A percentile compares a stretch with the other conserved stretches of the same genome.
These are phyloP conservation scores for Pogostemon cablin DNA, from an alignment of 257 asterid species.

Conservation along the genomic window DNA sequence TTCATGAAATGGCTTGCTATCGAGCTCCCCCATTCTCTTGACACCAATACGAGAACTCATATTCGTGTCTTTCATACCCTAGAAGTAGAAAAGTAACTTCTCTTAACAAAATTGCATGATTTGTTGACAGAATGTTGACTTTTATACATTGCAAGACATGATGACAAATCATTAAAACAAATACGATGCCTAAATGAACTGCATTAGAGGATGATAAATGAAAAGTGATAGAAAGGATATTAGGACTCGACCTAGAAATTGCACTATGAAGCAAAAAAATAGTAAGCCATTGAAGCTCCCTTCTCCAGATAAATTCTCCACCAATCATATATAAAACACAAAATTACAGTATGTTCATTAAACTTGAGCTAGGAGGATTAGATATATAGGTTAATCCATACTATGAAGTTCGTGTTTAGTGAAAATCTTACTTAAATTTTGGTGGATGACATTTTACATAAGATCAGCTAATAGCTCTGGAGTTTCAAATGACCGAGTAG, in stretches of 20 bases:
- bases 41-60: constrained; percentile 49
- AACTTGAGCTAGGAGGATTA: no score
- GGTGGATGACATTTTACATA: no score
- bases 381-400: no score
- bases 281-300: neutral
- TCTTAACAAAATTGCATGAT: constrained; percentile 9
- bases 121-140: constrained; percentile 18
- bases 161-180: neutral
- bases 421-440: no score
- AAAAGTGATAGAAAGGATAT: neutral
- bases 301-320: no score
- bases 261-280: neutral
- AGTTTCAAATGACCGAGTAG: no score
- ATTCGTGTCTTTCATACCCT: constrained; percentile 55
- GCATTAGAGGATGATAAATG: neutral
- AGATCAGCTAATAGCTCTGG: no score
- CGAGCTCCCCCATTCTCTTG: constrained; percentile 75
- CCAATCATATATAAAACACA: no score
- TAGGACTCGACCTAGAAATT: neutral
- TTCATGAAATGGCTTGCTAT: constrained; percentile 58
- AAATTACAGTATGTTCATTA: no score
- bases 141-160: neutral
- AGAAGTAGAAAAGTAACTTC: neutral
- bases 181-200: neutral
- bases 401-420: no score